Evolutionary conservation across 2,329 filamentous ascomycete species (phyloP), one percentile per base, ranked within the genome.

Genomic region (Dactylellina cionopaga): DNA sequence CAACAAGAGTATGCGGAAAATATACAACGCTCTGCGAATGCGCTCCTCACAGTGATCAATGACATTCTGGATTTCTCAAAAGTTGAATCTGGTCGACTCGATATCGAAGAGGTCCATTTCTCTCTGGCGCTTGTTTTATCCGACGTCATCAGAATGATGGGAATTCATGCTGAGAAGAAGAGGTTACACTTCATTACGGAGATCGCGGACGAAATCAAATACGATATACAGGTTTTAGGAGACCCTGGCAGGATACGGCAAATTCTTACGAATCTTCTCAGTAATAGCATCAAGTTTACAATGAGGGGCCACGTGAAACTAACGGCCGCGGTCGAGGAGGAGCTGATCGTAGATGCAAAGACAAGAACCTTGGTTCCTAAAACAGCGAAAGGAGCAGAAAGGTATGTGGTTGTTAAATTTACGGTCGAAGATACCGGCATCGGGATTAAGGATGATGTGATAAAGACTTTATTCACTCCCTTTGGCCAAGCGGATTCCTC

Each of bases 51-150:
- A 0, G 90, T 96, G 39, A 96, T 96, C 80, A 96, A 96, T 77
- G 92, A 96, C 77, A 96, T 96, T 62, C 83, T 96, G 1, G 92
- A 96, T 80, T 93, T 96, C 79, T 95, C 91, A 2, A 96, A 96
- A 79, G 89, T 92, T 1, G 91, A 93, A 78, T 91, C 89, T 6
- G 90, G 91, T 2, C 84, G 89, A 5, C 81, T 93, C 17, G 90
- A 92, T 74, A 89, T 93, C 39, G 90, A 92, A 79, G 89, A 92
- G 76, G 90, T 92, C 0, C 90, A 92, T 73, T 94, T 93, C 76
- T 91, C 89, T 25, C 82, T 92, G 1, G 88, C 88, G 0, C 83
- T 91, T 0, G 87, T 92, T 10, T 86, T 93, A 5, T 85, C 88
- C 47, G 92, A 96, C 78, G 91, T 95, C 17, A 90, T 88, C 56